phyloP scores from a whole-genome alignment of 306 rosid species.

The Arachis stenosperma region DNA sequence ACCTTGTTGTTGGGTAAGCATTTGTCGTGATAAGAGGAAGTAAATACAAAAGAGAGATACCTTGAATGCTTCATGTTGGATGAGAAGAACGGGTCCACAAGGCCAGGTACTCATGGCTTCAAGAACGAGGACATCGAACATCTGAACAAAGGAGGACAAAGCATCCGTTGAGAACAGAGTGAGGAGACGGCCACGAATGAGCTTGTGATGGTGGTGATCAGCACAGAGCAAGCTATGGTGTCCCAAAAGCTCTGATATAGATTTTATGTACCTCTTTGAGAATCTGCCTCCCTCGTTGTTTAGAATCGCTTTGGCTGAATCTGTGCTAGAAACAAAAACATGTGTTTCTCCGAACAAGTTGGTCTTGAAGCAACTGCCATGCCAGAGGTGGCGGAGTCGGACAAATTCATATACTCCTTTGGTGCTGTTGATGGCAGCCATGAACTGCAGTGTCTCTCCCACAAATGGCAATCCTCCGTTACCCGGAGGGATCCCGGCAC shows the following conservation, averaged over 20 bases:
- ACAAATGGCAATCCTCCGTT: slow-evolving; percentile 64
- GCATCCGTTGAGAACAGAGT: slow-evolving; percentile 52
- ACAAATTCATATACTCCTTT: slow-evolving; percentile 84
- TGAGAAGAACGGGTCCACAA: slow-evolving; percentile 43
- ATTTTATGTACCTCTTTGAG: slow-evolving; percentile 69
- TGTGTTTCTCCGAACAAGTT: slow-evolving; percentile 72
- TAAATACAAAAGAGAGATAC: slow-evolving; percentile 26
- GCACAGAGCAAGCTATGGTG: slow-evolving; percentile 71
- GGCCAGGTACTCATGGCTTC: slow-evolving; percentile 59
- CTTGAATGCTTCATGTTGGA: slow-evolving; percentile 74
- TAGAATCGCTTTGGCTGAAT: slow-evolving; percentile 64
- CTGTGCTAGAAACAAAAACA: slow-evolving; percentile 67
- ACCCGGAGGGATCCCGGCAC: slow-evolving; percentile 59
- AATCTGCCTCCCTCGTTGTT: slow-evolving; percentile 65
- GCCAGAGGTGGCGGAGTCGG: slow-evolving; percentile 65
- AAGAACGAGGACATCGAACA: slow-evolving; percentile 57
- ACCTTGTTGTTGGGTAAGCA: too few species aligned
- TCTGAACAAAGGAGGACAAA: slow-evolving; percentile 50
- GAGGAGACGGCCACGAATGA: slow-evolving; percentile 57
- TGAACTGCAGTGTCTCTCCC: slow-evolving; percentile 87
- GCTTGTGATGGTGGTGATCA: slow-evolving; percentile 62
- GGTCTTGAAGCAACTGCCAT: slow-evolving; percentile 81
- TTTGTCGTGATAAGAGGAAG: too few species aligned
- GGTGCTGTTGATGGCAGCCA: slow-evolving; percentile 75
- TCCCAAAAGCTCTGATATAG: slow-evolving; percentile 71